phyloP scores from a whole-genome alignment of 2,329 filamentous ascomycete species.

The Microdochium trichocladiopsis region DNA sequence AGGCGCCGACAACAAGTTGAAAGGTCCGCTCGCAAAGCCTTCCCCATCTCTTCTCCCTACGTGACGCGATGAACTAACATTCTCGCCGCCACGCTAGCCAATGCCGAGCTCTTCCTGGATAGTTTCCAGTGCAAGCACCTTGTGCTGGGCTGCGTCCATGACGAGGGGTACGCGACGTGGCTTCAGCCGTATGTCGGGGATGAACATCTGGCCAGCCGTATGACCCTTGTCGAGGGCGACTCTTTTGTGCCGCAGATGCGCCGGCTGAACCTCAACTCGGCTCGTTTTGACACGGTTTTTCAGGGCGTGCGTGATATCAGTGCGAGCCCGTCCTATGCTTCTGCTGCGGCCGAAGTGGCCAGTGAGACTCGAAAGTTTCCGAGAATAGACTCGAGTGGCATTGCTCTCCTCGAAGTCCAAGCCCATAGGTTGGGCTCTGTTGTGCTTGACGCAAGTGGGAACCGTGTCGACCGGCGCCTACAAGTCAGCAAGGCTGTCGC shows the following conservation, averaged over 20 bases:
- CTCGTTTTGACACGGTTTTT: background rate
- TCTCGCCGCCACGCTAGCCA: background rate
- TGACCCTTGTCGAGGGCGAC: background rate
- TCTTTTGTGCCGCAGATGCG: background rate
- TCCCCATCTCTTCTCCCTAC: background rate
- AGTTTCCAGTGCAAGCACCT: slow-evolving; percentile 1
- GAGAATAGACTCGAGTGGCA: background rate
- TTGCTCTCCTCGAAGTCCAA: background rate
- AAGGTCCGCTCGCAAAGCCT: background rate
- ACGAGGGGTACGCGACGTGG: background rate
- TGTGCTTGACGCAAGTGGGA: background rate
- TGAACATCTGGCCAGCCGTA: background rate
- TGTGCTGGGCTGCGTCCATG: background rate
- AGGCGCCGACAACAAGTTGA: background rate
- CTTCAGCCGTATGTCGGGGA: background rate
- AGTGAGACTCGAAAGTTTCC: background rate
- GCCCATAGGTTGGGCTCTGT: background rate
- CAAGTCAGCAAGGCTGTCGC: background rate
- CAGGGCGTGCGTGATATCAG: background rate
- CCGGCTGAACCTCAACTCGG: background rate
- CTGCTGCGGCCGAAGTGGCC: background rate
- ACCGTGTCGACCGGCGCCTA: background rate
- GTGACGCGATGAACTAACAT: background rate
- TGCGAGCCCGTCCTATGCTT: background rate
- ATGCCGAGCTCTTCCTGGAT: background rate